Evolutionary conservation across 345 rosid species (phyloP).

Genomic region (Xanthoceras sorbifolium): DNA sequence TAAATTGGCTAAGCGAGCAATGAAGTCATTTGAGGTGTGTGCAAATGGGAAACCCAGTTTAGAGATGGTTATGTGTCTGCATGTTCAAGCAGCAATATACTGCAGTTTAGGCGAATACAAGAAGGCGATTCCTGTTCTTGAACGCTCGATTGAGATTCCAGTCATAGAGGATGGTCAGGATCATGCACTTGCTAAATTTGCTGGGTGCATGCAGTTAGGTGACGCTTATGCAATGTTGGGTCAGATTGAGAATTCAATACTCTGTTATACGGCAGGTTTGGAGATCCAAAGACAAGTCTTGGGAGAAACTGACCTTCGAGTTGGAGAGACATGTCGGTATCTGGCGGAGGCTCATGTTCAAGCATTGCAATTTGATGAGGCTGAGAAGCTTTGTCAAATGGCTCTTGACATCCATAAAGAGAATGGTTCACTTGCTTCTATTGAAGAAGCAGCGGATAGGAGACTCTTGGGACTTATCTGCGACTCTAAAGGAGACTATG

Average conservation of each 20-base stretch:
- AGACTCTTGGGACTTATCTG: constrained; percentile 86
- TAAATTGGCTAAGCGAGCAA: constrained; percentile 59
- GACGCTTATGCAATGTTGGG: constrained; percentile 84
- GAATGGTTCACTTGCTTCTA: constrained; percentile 52
- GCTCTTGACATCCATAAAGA: constrained; percentile 78
- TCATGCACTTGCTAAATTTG: constrained; percentile 88
- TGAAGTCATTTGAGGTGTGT: constrained; percentile 61
- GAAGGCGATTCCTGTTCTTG: constrained; percentile 82
- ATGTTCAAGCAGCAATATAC: constrained; percentile 69
- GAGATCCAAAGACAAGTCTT: constrained; percentile 89
- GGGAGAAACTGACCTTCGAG: constrained; percentile 74
- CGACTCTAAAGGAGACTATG: constrained; percentile 74
- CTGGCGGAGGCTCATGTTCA: constrained; percentile 91
- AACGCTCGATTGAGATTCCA: constrained; percentile 77
- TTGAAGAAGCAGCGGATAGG: constrained; percentile 88
- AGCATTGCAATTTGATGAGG: constrained; percentile 82
- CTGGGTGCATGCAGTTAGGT: constrained; percentile 97
- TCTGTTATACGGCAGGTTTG: constrained; percentile 81
- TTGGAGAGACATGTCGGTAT: constrained; percentile 82
- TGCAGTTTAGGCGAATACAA: constrained; percentile 62
- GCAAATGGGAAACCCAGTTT: constrained; percentile 51
- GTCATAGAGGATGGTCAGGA: constrained; percentile 70
- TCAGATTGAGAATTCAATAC: constrained; percentile 77
- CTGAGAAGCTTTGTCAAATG: constrained; percentile 73
- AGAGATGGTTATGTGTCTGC: constrained; percentile 81